Percentiles rank a stretch among this genome's conserved stretches.
These are phyloP conservation scores for Arthrobotrys entomopaga DNA, from an alignment of 2,329 filamentous ascomycete genomes.

Conservation along the genomic window DNA sequence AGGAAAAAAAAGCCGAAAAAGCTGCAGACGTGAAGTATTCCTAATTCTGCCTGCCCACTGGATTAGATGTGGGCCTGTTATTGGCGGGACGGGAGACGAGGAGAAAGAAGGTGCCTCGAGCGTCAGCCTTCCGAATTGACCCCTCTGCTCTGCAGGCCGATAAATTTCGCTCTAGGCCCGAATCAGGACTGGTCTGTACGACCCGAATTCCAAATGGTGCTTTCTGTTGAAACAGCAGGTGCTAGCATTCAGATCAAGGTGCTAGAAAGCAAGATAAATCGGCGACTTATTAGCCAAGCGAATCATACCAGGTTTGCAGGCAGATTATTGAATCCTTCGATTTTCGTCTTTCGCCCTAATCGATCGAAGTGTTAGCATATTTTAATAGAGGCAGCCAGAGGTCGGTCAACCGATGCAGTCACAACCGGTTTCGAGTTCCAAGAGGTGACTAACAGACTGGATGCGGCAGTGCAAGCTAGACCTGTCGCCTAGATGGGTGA, in stretches of 20 bases:
- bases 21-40: background rate
- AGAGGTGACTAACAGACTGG: background rate
- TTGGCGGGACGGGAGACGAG: slow-evolving; percentile 52
- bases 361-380: slow-evolving; percentile 16
- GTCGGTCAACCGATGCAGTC: slow-evolving; percentile 18
- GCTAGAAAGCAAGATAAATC: no score
- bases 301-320: slow-evolving; percentile 14
- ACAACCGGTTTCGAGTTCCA: slow-evolving; percentile 29
- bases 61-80: slow-evolving; percentile 36
- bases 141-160: slow-evolving; percentile 14
- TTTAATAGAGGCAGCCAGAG: background rate
- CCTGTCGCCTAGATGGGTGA: slow-evolving; percentile 50
- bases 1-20: slow-evolving; percentile 9
- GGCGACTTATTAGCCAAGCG: slow-evolving; percentile 21
- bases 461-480: slow-evolving; percentile 47
- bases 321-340: background rate
- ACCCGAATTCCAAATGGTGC: slow-evolving; percentile 54
- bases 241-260: slow-evolving; percentile 2
- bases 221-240: slow-evolving; percentile 37
- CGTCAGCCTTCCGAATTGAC: slow-evolving; percentile 45
- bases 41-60: slow-evolving; percentile 23
- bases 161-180: slow-evolving; percentile 28
- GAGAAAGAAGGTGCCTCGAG: slow-evolving; percentile 47
- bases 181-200: slow-evolving; percentile 43
- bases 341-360: slow-evolving; percentile 42